Conservation (phyloP, 2,329 filamentous ascomycete species). For the Phyllosticta capitalensis region DNA sequence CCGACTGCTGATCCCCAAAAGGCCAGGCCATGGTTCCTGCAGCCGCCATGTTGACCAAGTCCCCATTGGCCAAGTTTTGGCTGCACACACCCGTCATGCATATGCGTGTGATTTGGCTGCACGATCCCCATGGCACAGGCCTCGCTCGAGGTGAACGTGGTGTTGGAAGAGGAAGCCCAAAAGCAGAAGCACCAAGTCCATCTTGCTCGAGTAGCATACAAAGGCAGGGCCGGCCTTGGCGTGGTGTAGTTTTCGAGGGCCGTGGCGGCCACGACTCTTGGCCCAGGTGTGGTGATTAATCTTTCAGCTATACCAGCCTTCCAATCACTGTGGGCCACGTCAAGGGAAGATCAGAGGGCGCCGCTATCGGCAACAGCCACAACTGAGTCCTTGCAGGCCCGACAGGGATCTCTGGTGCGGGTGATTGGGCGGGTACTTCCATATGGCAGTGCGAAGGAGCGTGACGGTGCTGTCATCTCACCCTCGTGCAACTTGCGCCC, state of each 20-base stretch:
- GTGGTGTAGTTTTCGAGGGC: not conserved
- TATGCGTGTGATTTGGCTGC: conserved; percentile 12
- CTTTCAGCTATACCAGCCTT: conserved; percentile 5
- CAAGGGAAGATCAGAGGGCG: conserved; percentile 3
- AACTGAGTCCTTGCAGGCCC: conserved; percentile 10
- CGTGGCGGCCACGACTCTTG: not conserved
- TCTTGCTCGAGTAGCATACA: no score
- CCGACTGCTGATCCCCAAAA: not conserved
- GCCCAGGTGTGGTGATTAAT: not conserved
- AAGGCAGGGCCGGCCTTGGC: not conserved
- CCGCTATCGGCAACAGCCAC: conserved; percentile 12
- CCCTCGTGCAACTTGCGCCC: conserved; percentile 11
- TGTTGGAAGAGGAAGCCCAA: not conserved
- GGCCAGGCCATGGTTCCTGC: conserved; percentile 12
- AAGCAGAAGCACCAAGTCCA: not conserved
- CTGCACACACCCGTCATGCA: conserved; percentile 11
- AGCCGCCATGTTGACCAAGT: conserved; percentile 2
- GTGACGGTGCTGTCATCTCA: conserved; percentile 10
- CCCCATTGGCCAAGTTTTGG: conserved; percentile 9
- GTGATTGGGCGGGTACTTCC: conserved; percentile 1
- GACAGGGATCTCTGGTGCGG: not conserved
- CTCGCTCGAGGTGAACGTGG: not conserved
- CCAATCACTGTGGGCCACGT: conserved; percentile 11
- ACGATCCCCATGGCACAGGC: conserved; percentile 7
- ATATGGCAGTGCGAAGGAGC: conserved; percentile 8